Evolutionary conservation across 768 basidiomycete species (phyloP).

Genomic region (Amanita pseudoporphyria): DNA sequence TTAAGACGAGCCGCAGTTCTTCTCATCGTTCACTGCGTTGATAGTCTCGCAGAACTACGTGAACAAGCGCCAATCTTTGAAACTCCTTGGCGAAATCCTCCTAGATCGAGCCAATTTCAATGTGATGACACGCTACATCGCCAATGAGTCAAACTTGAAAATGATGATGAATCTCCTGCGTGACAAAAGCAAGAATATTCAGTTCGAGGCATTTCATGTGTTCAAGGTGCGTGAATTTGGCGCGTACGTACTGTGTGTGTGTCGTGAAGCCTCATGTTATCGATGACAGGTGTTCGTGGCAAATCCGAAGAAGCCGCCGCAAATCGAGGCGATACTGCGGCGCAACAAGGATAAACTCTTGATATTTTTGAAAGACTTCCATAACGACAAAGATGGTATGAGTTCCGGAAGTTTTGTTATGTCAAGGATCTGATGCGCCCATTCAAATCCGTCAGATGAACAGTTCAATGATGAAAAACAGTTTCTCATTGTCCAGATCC

Average conservation of each 20-base stretch:
- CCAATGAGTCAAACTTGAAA: conserved; percentile 92
- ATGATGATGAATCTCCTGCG: conserved; percentile 99
- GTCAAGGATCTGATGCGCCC: background rate
- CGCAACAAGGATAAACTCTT: conserved; percentile 94
- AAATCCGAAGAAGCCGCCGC: conserved; percentile 97
- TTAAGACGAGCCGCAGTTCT: conserved; percentile 54
- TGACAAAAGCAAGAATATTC: conserved; percentile 99
- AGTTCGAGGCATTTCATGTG: conserved; percentile 99
- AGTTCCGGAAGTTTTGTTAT: conserved; percentile 11
- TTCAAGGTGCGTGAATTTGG: conserved; percentile 71
- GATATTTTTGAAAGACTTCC: conserved; percentile 84
- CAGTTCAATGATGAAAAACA: conserved; percentile 98
- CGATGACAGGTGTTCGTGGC: conserved; percentile 82
- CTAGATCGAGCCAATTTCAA: conserved; percentile 97
- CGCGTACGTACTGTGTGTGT: background rate
- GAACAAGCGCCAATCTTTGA: conserved; percentile 98
- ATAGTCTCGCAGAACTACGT: conserved; percentile 95
- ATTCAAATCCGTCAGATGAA: conserved; percentile 48
- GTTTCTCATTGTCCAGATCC: conserved; percentile 89
- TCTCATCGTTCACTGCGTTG: conserved; percentile 87
- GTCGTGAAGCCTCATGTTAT: background rate
- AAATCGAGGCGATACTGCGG: conserved; percentile 84
- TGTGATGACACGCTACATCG: conserved; percentile 97
- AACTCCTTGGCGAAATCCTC: conserved; percentile 94
- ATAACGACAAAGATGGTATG: conserved; percentile 94